These are phyloP conservation scores for Flagelloscypha sp. DNA, from an alignment of 768 basidiomycete species.

Conservation along the genomic window DNA sequence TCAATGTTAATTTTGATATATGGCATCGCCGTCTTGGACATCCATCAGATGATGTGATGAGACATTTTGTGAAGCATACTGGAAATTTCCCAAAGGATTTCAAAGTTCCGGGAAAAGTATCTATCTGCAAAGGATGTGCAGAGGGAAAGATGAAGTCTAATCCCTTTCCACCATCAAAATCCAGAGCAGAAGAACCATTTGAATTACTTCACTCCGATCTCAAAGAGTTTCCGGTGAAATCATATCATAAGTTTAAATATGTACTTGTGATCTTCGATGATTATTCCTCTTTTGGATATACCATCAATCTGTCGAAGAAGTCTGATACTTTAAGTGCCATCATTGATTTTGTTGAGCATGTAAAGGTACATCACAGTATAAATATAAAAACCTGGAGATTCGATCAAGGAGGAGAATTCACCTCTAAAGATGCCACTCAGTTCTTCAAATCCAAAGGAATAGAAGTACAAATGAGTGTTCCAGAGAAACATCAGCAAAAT, in stretches of 20 bases:
- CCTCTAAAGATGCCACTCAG: slow-evolving; percentile 6
- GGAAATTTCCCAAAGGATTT: too few relatives aligned
- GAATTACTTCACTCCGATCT: slow-evolving; percentile 16
- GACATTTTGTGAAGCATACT: too few relatives aligned
- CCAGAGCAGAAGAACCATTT: slow-evolving; percentile 10
- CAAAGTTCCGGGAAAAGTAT: too few relatives aligned
- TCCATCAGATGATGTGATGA: too few relatives aligned
- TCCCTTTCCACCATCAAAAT: too few relatives aligned
- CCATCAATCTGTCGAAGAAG: too few relatives aligned
- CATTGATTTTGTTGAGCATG: slow-evolving; percentile 3
- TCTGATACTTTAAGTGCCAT: slow-evolving; percentile 6
- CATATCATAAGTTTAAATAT: slow-evolving; percentile 13
- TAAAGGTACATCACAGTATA: slow-evolving; percentile 7
- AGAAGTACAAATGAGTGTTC: too few relatives aligned
- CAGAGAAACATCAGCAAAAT: slow-evolving; percentile 26
- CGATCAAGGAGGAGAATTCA: slow-evolving; percentile 12
- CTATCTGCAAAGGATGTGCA: too few relatives aligned
- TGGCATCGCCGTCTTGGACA: too few relatives aligned
- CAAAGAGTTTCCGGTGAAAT: slow-evolving; percentile 12
- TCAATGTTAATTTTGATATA: too few relatives aligned
- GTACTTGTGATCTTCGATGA: slow-evolving; percentile 13
- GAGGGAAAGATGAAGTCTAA: too few relatives aligned
- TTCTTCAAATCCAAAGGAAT: neutral
- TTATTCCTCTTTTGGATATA: slow-evolving; percentile 4
- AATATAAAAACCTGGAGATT: slow-evolving; percentile 5